phyloP scores from a whole-genome alignment of 306 rosid genomes.

The Trichosanthes cucumerina region DNA sequence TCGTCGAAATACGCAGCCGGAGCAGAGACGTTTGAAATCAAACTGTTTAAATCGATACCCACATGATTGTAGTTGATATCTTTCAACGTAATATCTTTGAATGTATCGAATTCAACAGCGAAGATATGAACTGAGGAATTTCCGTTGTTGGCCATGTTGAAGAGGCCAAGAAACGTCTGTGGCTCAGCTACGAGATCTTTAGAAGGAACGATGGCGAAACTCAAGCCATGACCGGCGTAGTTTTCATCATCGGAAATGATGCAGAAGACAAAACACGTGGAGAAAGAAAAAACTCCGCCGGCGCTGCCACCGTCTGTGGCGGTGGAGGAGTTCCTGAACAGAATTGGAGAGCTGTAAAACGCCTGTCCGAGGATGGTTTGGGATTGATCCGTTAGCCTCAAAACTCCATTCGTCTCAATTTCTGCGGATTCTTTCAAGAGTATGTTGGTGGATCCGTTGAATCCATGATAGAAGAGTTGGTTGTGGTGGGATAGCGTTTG shows the following conservation, averaged over 20 bases:
- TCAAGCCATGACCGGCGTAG: slow-evolving; percentile 9
- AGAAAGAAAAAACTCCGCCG: slow-evolving; percentile 3
- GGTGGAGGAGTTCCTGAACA: slow-evolving; percentile 8
- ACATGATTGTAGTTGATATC: slow-evolving; percentile 17
- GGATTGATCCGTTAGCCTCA: not conserved
- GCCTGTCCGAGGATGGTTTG: not conserved
- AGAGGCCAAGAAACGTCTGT: slow-evolving; percentile 9
- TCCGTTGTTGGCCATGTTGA: not conserved
- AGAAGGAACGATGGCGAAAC: slow-evolving; percentile 15
- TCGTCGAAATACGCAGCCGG: not conserved
- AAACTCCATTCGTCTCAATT: not conserved
- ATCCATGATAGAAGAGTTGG: slow-evolving; percentile 6
- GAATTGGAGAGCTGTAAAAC: slow-evolving; percentile 1
- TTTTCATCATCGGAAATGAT: not conserved
- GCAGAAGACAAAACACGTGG: slow-evolving; percentile 9
- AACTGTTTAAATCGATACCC: slow-evolving; percentile 13
- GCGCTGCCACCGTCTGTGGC: not conserved
- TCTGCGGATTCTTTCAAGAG: not conserved
- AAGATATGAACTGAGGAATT: slow-evolving; percentile 3
- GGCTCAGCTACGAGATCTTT: not conserved
- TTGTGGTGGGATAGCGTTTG: not conserved
- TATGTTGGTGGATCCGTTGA: not conserved
- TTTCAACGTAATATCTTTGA: not conserved
- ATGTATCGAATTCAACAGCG: slow-evolving; percentile 17
- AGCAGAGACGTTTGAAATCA: not conserved